phyloP scores from a whole-genome alignment of 495 filamentous ascomycete species.

The Penicillium fimorum region DNA sequence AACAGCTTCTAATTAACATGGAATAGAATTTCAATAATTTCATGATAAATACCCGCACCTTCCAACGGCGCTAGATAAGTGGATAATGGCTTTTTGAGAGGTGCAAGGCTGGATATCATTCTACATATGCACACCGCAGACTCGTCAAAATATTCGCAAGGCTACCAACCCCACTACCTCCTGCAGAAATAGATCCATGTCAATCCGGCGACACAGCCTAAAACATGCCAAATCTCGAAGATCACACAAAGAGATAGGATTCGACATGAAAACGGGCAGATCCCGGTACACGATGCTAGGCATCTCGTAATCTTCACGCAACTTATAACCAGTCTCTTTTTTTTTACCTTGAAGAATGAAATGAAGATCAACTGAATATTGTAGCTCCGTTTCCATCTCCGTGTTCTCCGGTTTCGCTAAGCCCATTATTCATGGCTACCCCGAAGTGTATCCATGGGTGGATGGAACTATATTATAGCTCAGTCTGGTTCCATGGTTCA shows the following conservation, averaged over 20 bases:
- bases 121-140: background rate
- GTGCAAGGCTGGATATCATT: background rate
- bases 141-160: background rate
- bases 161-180: background rate
- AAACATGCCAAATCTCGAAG: background rate
- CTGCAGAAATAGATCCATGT: background rate
- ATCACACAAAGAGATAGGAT: background rate
- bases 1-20: background rate
- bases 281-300: background rate
- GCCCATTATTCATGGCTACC: constrained; percentile 1
- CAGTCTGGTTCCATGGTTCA: background rate
- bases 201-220: background rate
- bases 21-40: background rate
- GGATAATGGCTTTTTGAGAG: background rate
- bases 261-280: background rate
- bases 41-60: background rate
- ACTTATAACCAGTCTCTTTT: too few species aligned
- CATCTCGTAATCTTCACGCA: background rate
- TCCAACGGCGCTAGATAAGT: background rate
- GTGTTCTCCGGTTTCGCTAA: background rate
- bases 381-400: background rate
- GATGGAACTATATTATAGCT: background rate
- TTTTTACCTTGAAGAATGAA: background rate
- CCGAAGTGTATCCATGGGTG: background rate
- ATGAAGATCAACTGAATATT: background rate